Evolutionary conservation across 306 rosid genomes (phyloP), one percentile per base, ranked within the genome.

Genomic region (Betula pendula): DNA sequence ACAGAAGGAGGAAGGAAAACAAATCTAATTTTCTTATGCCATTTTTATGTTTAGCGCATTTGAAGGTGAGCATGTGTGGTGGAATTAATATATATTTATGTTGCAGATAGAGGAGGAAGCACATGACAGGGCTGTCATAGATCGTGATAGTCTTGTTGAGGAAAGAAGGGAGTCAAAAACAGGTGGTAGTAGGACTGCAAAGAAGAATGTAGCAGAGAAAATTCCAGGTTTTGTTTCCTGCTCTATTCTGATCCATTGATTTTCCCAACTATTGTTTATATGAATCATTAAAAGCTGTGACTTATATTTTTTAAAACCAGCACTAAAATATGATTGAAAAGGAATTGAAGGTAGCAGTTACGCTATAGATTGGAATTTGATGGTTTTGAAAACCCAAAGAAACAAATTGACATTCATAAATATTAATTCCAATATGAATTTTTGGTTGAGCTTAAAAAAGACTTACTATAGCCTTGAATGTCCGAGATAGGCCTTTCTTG

Each of bases 21-120:
- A 47, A 47, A 22, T 38, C 13, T 8, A 16, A 25, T 58, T 33
- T 70, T 19, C 15, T 71, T 8, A 8, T 59, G 59, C 49, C 50
- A 8, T 58, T 19, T 58, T 24, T 63, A 56, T 14, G 49, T 47
- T 31, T 67, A 29, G 62, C 8, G 6, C 56, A 10, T 20, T 31
- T 67, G 77, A 53, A 19, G 29, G 43, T 12, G n/a, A 35, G 25
- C 71, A 58, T 70, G 77, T 27, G 50, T 29, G 31, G 47, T 29
- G 70, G 74, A 71, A 73, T 70, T 75, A 76, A 60, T 35, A 51
- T 80, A 33, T 58, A 68, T 53, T 40, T 83, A 69, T 82, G 82
- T 73, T 86, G 87, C 90, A 90, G 98, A 80, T 71, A 42, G 92
- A 80, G 76, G 92, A 80, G 76, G 78, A 79, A 15, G 75, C 81